Conservation (phyloP, 306 rosid genomes). For the Sicyos baderoa region DNA sequence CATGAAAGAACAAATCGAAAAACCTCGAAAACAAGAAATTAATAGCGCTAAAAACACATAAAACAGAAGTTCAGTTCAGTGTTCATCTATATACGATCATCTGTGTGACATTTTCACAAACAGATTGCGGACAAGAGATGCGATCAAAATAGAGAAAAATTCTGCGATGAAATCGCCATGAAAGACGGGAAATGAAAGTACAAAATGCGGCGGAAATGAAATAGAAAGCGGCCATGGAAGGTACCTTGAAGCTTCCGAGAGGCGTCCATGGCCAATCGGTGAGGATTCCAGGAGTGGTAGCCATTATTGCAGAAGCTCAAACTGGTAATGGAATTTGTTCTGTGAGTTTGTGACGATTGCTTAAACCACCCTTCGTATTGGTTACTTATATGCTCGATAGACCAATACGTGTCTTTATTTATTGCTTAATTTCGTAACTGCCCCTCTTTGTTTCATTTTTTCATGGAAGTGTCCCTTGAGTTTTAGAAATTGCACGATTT, state of each 20-base stretch:
- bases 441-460: neutral
- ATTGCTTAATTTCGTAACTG: neutral
- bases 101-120: too few relatives aligned
- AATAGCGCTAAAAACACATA: too few relatives aligned
- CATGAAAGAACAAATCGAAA: too few relatives aligned
- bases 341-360: neutral
- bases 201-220: neutral
- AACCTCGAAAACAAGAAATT: too few relatives aligned
- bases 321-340: neutral
- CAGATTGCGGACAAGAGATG: too few relatives aligned
- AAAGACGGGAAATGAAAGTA: neutral
- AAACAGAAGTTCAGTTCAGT: too few relatives aligned
- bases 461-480: too few relatives aligned
- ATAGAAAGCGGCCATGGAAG: neutral
- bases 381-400: neutral
- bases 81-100: too few relatives aligned
- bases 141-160: neutral
- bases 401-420: neutral
- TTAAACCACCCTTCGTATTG: neutral
- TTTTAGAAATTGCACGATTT: too few relatives aligned
- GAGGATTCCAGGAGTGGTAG: conserved; percentile 44
- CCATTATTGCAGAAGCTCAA: conserved; percentile 25
- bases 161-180: neutral
- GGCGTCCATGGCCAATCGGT: conserved; percentile 56
- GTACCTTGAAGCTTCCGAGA: conserved; percentile 46